Evolutionary conservation across 2,329 filamentous ascomycete species (phyloP).

Genomic region (Aspergillus neotritici): DNA sequence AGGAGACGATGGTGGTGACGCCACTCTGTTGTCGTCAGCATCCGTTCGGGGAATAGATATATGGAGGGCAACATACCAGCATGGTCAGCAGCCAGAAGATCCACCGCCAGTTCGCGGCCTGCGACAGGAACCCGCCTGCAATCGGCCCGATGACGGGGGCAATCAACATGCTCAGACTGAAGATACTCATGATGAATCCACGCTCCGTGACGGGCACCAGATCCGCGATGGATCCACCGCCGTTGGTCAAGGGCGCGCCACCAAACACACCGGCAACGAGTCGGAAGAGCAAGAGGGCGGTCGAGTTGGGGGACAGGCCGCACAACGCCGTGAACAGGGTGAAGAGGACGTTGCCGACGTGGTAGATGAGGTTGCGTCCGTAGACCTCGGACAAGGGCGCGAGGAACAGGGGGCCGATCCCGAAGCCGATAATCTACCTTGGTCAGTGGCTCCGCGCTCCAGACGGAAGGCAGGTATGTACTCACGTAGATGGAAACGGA

Average conservation of each 20-base stretch:
- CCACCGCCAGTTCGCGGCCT: slow-evolving; percentile 44
- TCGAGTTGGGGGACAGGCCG: slow-evolving; percentile 52
- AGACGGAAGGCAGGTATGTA: slow-evolving; percentile 23
- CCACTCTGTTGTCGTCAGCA: slow-evolving; percentile 11
- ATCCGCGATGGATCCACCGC: slow-evolving; percentile 44
- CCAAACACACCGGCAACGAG: slow-evolving; percentile 53
- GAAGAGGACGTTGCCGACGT: slow-evolving; percentile 52
- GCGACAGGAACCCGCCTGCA: slow-evolving; percentile 37
- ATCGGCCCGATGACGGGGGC: slow-evolving; percentile 32
- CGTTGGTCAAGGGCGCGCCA: slow-evolving; percentile 34
- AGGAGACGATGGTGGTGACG: slow-evolving; percentile 23
- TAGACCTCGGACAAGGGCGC: slow-evolving; percentile 61
- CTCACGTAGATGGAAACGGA: slow-evolving; percentile 9
- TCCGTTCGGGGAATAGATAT: no score
- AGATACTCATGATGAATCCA: slow-evolving; percentile 40
- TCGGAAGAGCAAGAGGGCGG: slow-evolving; percentile 55
- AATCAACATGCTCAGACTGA: slow-evolving; percentile 35
- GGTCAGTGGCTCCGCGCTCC: no score
- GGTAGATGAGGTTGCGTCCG: slow-evolving; percentile 55
- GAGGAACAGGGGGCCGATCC: slow-evolving; percentile 56
- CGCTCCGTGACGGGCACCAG: slow-evolving; percentile 39
- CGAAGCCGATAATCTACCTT: no score
- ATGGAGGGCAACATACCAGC: slow-evolving; percentile 9
- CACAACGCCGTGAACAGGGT: slow-evolving; percentile 56
- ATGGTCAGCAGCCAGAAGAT: slow-evolving; percentile 43